Evolutionary conservation across 73 alveolate species (phyloP).

Genomic region (Paramecium caudatum): DNA sequence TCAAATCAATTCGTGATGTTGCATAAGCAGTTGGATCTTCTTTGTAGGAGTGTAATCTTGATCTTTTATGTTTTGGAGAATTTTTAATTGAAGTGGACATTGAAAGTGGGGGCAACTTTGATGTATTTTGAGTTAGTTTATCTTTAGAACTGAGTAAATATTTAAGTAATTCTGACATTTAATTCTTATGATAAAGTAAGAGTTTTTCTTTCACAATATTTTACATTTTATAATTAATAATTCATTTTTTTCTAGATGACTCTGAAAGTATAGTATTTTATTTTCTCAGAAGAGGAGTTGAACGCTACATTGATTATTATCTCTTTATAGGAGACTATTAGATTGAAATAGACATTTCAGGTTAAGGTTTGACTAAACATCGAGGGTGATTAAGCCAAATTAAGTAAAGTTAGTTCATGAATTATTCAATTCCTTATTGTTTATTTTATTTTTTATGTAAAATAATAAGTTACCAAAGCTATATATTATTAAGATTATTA

Average conservation of each 20-base stretch:
- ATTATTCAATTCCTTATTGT: background rate
- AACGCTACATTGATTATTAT: background rate
- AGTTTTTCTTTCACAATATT: background rate
- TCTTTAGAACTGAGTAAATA: background rate
- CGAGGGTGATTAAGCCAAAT: slow-evolving; percentile 19
- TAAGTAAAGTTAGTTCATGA: background rate
- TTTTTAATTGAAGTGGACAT: background rate
- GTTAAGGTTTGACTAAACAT: background rate
- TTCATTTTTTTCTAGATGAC: background rate
- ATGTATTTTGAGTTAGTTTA: background rate
- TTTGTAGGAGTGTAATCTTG: background rate
- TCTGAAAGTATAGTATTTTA: background rate
- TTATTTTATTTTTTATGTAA: slow-evolving; percentile 4
- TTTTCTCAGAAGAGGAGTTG: background rate
- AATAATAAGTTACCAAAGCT: background rate
- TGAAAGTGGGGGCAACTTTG: background rate
- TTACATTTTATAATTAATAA: too few species aligned
- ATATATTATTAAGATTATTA: background rate
- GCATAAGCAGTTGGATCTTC: background rate
- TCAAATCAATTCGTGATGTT: background rate
- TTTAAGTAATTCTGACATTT: slow-evolving; percentile 4
- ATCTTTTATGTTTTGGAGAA: background rate
- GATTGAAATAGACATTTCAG: background rate
- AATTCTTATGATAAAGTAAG: background rate
- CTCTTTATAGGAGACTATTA: background rate